Evolutionary conservation across 805 yeast species (phyloP), one percentile per base, ranked within the genome.

Genomic region (Starmerella sirachaensis): DNA sequence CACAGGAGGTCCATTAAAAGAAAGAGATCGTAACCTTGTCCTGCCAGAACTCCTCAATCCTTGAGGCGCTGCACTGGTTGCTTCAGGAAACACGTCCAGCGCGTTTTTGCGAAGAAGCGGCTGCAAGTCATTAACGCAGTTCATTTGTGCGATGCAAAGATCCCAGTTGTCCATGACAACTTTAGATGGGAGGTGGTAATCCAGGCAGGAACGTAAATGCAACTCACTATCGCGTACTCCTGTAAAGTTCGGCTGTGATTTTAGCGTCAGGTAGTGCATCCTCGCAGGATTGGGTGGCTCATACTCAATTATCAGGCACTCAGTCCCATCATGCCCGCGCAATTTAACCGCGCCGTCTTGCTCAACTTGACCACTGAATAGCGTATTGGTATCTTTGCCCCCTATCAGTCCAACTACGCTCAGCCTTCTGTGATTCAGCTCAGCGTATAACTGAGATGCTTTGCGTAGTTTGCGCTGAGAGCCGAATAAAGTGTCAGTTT

Each of bases 221-320:
- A 11, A 23, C n/a, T 32, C 9, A 5, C 12, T 17, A 11, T 13
- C 18, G 4, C 9, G 16, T 18, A 20, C 14, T 1, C 62, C 59
- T 11, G 68, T 54, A 12, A 76, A 78, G 8, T 85, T 65, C 3
- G 73, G 60, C 3, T 84, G 79, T 0, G 94, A 93, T n/a, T 66
- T 61, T 3, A 76, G 54, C 0, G 95, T 76, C 46, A 73, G 78
- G 54, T 80, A 83, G 47, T 85, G 94, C 65, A 86, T 66, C 41
- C 71, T 68, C 20, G 65, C 65, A 14, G 78, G 72, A 30, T 70
- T 68, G 0, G 96, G 96, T 1, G 91, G 78, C 18, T 70, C 69
- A 53, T 73, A 85, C n/a, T 68, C 49, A 4, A 78, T 58, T 2
- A 74, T 25, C 25, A 20, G 25, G 30, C 31, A 25, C 12, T 5